A percentile compares a stretch with the other conserved stretches of the same genome.
phyloP scores from a whole-genome alignment of 805 yeast species.

The Barnettozyma pratensis region DNA sequence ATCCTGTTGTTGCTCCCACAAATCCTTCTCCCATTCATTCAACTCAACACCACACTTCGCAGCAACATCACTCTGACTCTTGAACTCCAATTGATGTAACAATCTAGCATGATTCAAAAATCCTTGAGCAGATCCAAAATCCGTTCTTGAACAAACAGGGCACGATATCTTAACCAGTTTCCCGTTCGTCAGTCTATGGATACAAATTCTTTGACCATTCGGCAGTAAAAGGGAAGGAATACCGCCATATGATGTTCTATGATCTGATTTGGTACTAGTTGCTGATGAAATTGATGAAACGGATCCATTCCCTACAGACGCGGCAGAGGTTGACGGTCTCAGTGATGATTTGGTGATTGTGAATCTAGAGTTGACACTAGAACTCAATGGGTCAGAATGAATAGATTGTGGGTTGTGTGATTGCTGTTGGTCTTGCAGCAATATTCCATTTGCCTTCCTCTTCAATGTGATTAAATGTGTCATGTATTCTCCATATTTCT shows the following conservation, averaged over 20 bases:
- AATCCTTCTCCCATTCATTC: constrained; percentile 50
- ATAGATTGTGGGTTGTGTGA: constrained; percentile 1
- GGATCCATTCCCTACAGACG: background rate
- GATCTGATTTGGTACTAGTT: constrained; percentile 23
- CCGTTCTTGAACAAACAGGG: constrained; percentile 59
- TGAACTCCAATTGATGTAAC: constrained; percentile 66
- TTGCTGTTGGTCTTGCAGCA: constrained; percentile 3
- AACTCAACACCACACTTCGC: constrained; percentile 55
- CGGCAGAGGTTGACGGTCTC: constrained; percentile 2
- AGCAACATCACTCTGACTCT: constrained; percentile 73
- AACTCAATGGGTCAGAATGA: background rate
- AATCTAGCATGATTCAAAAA: constrained; percentile 72
- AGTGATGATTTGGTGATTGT: constrained; percentile 8
- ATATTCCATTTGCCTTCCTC: constrained; percentile 4
- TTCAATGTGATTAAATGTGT: constrained; percentile 34
- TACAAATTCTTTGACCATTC: constrained; percentile 39
- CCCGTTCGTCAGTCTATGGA: constrained; percentile 67
- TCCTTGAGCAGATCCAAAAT: constrained; percentile 77
- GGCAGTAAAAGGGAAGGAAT: constrained; percentile 45
- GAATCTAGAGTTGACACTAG: background rate
- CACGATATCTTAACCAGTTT: constrained; percentile 64
- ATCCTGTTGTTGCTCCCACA: constrained; percentile 6
- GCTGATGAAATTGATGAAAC: background rate
- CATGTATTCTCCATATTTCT: constrained; percentile 31
- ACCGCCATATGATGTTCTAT: constrained; percentile 34